Evolutionary conservation across 192 early-diverging fungal genomes (phyloP).

Genomic region (Backusella parvicylindrica): DNA sequence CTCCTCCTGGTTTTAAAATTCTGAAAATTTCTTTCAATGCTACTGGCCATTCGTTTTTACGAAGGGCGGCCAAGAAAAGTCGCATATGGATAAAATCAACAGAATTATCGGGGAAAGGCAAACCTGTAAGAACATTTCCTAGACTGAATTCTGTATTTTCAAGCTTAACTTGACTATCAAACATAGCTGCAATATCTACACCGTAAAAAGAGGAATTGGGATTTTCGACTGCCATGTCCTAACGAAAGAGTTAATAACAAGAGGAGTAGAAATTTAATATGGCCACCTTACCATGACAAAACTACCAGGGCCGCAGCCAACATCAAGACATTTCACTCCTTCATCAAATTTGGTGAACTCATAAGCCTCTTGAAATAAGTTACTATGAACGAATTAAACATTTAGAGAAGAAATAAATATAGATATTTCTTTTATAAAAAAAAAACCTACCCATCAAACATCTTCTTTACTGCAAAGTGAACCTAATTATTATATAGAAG

Average conservation of each 20-base stretch:
- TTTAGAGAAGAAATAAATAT: neutral
- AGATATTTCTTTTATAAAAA: too few species aligned
- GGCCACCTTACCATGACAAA: conserved; percentile 17
- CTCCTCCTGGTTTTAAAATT: conserved; percentile 28
- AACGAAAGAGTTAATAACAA: neutral
- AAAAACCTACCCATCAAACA: conserved; percentile 17
- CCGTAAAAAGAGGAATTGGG: conserved; percentile 15
- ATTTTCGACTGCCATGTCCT: conserved; percentile 23
- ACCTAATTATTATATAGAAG: conserved; percentile 6
- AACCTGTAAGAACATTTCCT: conserved; percentile 18
- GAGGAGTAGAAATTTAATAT: neutral
- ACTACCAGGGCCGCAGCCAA: conserved; percentile 28
- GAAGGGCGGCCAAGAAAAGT: conserved; percentile 5
- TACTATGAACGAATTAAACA: neutral
- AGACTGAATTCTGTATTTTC: conserved; percentile 18
- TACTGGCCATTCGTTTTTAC: conserved; percentile 7
- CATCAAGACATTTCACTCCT: conserved; percentile 19
- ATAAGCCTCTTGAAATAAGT: neutral
- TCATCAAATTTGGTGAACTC: conserved; percentile 3
- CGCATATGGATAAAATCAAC: conserved; percentile 30
- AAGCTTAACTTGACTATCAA: conserved; percentile 9
- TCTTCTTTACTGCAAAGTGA: conserved; percentile 25
- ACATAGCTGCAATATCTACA: conserved; percentile 21
- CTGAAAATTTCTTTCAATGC: conserved; percentile 7
- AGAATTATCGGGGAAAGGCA: conserved; percentile 27